Conservation (phyloP, 2,329 filamentous ascomycete species). For the Fusarium gaditjirri region DNA sequence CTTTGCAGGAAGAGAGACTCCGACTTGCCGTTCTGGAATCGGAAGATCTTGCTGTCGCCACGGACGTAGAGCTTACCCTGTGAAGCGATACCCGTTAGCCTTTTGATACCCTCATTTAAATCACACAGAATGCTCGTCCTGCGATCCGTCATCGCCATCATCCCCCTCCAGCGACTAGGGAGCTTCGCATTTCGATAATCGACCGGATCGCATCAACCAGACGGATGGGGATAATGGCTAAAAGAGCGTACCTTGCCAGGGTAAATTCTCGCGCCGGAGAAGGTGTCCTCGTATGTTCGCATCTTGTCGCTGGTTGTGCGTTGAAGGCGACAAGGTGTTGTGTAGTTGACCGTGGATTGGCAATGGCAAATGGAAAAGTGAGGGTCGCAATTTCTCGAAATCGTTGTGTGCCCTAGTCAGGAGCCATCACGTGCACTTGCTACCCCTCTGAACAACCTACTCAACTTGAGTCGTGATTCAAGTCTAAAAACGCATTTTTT, state of each 20-base stretch:
- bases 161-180: slow-evolving; percentile 17
- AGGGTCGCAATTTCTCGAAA: slow-evolving; percentile 51
- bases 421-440: slow-evolving; percentile 49
- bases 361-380: slow-evolving; percentile 50
- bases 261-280: slow-evolving; percentile 75
- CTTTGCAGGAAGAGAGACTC: slow-evolving; percentile 99
- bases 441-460: too few relatives aligned
- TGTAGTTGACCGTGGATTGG: slow-evolving; percentile 55
- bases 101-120: slow-evolving; percentile 26
- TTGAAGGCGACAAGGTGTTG: slow-evolving; percentile 55
- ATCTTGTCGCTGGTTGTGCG: slow-evolving; percentile 61
- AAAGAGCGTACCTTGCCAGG: slow-evolving; percentile 69
- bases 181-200: slow-evolving; percentile 34
- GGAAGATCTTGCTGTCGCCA: slow-evolving; percentile 99
- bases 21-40: slow-evolving; percentile 99
- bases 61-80: slow-evolving; percentile 99
- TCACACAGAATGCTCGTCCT: slow-evolving; percentile 22
- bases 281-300: slow-evolving; percentile 74
- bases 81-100: slow-evolving; percentile 47
- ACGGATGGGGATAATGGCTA: slow-evolving; percentile 8
- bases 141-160: slow-evolving; percentile 23
- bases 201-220: slow-evolving; percentile 38
- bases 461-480: too few relatives aligned
- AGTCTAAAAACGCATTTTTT: too few relatives aligned
- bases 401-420: slow-evolving; percentile 40